Evolutionary conservation across 2,329 filamentous ascomycete genomes (phyloP), one percentile per base, ranked within the genome.

Genomic region (Diaporthe sp.): DNA sequence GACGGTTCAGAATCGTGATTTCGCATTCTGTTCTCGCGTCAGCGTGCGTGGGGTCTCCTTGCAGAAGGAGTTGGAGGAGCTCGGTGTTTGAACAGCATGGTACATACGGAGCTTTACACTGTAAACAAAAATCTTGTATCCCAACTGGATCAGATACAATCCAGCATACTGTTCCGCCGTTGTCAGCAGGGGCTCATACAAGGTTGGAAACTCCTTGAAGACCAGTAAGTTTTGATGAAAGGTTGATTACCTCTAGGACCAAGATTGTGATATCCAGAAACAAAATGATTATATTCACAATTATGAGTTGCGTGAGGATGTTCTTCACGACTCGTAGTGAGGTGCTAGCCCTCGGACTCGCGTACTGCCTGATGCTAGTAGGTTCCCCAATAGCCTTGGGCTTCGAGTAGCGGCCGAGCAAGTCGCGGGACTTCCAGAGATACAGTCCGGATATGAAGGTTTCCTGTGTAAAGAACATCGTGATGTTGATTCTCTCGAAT

Each of bases 401-500:
- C 30, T 55, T 66, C 25, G 70, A 58, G 32, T 75, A 69, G 4
- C n/a, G 86, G 72, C 81, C 79, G 19, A 80, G 81, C 66, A 86
- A 83, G 27, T 83, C 83, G 68, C 86, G 83, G 37, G 85, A 78
- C 42, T 83, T 84, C 78, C 81, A 83, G 71, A 88, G 85, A 76
- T 86, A 87, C 27, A 86, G 79, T 4, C 82, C 84, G 0, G 86
- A 87, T 55, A 88, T 81, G 73, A 87, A 81, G 59, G 86, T 83
- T 73, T 88, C 86, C 76, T 87, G 86, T 19, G 87, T 74, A 76
- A 85, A 87, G 77, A 88, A 88, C 0, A 84, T 82, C 5, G 85
- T 86, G 82, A 88, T 86, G 76, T 88, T 85, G 51, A 87, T 83
- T 77, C 85, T 86, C 77, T 88, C 86, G 80, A 86, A 77, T 55